Evolutionary conservation across 805 yeast genomes (phyloP).

Genomic region (Saturnispora silvae): DNA sequence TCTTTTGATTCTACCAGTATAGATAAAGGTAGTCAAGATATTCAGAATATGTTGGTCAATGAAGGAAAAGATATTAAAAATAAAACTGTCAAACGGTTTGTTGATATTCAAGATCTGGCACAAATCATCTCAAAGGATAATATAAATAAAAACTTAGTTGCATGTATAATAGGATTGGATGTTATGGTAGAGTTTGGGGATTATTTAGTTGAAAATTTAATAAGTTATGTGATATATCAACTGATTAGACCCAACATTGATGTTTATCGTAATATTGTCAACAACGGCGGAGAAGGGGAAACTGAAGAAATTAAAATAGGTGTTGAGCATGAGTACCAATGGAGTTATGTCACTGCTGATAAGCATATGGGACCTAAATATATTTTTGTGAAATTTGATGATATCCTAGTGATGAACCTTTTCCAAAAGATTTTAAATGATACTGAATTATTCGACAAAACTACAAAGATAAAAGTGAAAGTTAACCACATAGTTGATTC

Average conservation of each 20-base stretch:
- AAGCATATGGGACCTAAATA: conserved; percentile 12
- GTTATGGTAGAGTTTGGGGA: not conserved
- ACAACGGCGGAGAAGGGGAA: conserved; percentile 5
- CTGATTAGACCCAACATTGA: conserved; percentile 5
- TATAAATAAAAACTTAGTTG: not conserved
- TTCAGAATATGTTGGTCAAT: no score
- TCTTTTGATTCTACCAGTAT: no score
- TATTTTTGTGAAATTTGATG: conserved; percentile 22
- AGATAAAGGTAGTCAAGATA: no score
- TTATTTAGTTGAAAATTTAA: not conserved
- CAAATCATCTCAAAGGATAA: not conserved
- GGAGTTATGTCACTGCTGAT: conserved; percentile 24
- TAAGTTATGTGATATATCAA: conserved; percentile 6
- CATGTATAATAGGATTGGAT: not conserved
- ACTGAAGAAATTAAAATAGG: not conserved
- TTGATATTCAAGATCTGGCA: not conserved
- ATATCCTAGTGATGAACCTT: conserved; percentile 18
- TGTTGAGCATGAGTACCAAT: conserved; percentile 11
- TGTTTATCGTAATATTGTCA: conserved; percentile 1
- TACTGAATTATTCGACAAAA: not conserved
- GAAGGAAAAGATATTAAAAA: not conserved
- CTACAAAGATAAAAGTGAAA: not conserved
- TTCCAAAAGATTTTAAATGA: conserved; percentile 13
- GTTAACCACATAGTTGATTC: not conserved
- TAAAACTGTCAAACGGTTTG: not conserved